Evolutionary conservation across 805 yeast genomes (phyloP).

Genomic region (Starmerella ratchasimensis): DNA sequence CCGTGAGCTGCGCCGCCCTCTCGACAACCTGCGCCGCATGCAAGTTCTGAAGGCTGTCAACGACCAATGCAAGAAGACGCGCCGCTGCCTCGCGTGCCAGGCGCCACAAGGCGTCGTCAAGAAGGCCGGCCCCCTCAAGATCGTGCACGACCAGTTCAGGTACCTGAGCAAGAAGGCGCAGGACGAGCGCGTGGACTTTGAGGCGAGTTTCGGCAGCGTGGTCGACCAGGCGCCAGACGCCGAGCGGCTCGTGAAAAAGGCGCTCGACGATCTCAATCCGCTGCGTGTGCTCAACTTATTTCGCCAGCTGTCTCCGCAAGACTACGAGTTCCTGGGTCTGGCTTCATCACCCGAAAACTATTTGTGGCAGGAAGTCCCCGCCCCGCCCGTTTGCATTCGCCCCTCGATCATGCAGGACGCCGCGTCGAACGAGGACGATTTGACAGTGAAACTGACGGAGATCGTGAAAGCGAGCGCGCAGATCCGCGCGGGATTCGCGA

Average conservation of each 20-base stretch:
- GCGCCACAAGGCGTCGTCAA: slow-evolving; percentile 92
- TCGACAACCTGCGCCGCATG: slow-evolving; percentile 88
- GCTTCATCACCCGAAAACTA: slow-evolving; percentile 90
- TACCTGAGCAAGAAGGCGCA: slow-evolving; percentile 86
- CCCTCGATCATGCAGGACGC: slow-evolving; percentile 93
- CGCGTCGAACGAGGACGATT: slow-evolving; percentile 91
- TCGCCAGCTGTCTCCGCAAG: slow-evolving; percentile 71
- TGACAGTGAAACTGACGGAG: slow-evolving; percentile 90
- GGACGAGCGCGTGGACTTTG: slow-evolving; percentile 77
- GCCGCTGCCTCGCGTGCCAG: slow-evolving; percentile 68
- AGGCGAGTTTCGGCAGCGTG: slow-evolving; percentile 68
- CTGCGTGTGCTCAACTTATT: slow-evolving; percentile 74
- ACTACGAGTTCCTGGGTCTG: slow-evolving; percentile 84
- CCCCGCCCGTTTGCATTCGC: slow-evolving; percentile 97
- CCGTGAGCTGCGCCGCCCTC: slow-evolving; percentile 70
- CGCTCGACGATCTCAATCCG: slow-evolving; percentile 89
- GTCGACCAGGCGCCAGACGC: slow-evolving; percentile 69
- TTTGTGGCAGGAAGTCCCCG: slow-evolving; percentile 93
- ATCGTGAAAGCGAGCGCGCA: slow-evolving; percentile 93
- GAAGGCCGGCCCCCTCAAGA: slow-evolving; percentile 90
- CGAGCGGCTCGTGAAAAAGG: slow-evolving; percentile 72
- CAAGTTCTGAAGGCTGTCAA: slow-evolving; percentile 63
- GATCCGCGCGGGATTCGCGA: slow-evolving; percentile 87
- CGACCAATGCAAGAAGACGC: slow-evolving; percentile 91
- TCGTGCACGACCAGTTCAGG: slow-evolving; percentile 89